A percentile compares a stretch with the other conserved stretches of the same genome.
Evolutionary conservation across 106 monocot genomes (phyloP).

Genomic region (Dactylorhiza incarnata): DNA sequence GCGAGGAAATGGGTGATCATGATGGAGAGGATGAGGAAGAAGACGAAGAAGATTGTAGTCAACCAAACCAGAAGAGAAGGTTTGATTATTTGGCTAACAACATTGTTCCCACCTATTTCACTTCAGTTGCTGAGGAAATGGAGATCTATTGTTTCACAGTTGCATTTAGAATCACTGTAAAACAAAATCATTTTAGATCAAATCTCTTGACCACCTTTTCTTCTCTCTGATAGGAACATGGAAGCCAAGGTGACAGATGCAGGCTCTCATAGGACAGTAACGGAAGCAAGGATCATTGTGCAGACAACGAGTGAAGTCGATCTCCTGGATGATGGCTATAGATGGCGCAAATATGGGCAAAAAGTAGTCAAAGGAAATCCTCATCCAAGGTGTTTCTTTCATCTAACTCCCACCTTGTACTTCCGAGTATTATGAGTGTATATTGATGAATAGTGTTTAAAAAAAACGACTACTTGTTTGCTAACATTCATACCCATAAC

Average conservation of each 20-base stretch:
- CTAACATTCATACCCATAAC: neutral
- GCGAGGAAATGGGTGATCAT: slow-evolving; percentile 49
- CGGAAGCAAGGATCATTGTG: slow-evolving; percentile 75
- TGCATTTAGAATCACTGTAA: too few species aligned
- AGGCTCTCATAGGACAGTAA: slow-evolving; percentile 47
- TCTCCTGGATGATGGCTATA: slow-evolving; percentile 92
- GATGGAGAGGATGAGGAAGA: slow-evolving; percentile 21
- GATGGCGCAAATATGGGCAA: slow-evolving; percentile 97
- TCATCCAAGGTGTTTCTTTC: slow-evolving; percentile 56
- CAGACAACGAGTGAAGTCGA: slow-evolving; percentile 94
- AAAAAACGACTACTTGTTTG: neutral
- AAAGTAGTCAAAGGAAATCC: slow-evolving; percentile 90
- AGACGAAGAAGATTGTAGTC: slow-evolving; percentile 35
- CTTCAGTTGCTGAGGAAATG: neutral
- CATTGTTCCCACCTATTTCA: neutral
- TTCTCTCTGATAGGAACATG: slow-evolving; percentile 21
- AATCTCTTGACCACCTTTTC: neutral
- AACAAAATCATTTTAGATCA: too few species aligned
- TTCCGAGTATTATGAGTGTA: neutral
- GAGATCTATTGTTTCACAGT: too few species aligned
- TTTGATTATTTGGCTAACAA: slow-evolving; percentile 5
- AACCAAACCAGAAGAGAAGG: slow-evolving; percentile 54
- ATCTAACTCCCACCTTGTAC: neutral
- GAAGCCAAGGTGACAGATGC: slow-evolving; percentile 24
- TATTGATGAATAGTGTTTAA: neutral